phyloP scores from a whole-genome alignment of 345 rosid genomes.

The Cardiospermum halicacabum region DNA sequence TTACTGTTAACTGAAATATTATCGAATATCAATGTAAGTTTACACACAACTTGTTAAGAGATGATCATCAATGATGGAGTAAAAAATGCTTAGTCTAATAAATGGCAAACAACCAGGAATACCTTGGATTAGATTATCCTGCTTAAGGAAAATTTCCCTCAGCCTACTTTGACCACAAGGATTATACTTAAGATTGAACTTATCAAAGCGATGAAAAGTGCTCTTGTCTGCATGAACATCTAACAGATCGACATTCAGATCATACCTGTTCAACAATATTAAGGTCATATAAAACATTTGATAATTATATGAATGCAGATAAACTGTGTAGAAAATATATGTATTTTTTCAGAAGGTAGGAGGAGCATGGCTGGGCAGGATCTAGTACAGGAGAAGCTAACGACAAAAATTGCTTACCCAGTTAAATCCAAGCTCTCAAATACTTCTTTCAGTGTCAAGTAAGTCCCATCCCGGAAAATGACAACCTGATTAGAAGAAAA shows the following conservation, averaged over 20 bases:
- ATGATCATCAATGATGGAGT: not conserved
- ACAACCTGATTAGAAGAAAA: conserved; percentile 64
- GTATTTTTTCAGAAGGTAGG: not conserved
- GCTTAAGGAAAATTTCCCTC: conserved; percentile 98
- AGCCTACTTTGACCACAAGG: conserved; percentile 99
- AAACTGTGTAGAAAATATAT: not conserved
- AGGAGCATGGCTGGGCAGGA: not conserved
- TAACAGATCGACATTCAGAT: conserved; percentile 92
- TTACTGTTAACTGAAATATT: too few species aligned
- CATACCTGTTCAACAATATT: conserved; percentile 51
- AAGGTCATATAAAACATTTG: conserved; percentile 1
- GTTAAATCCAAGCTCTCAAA: conserved; percentile 93
- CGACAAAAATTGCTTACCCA: conserved; percentile 49
- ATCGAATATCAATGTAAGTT: not conserved
- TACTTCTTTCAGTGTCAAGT: conserved; percentile 91
- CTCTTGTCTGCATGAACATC: conserved; percentile 99
- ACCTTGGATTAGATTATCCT: conserved; percentile 99
- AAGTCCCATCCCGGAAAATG: conserved; percentile 96
- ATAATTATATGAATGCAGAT: not conserved
- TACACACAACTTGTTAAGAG: not conserved
- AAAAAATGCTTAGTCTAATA: not conserved
- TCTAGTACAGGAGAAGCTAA: not conserved
- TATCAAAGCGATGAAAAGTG: conserved; percentile 98
- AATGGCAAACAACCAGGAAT: conserved; percentile 10
- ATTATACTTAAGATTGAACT: conserved; percentile 97